Conservation (phyloP, 352 stramenopile species). For the Blastocystis sp. region DNA sequence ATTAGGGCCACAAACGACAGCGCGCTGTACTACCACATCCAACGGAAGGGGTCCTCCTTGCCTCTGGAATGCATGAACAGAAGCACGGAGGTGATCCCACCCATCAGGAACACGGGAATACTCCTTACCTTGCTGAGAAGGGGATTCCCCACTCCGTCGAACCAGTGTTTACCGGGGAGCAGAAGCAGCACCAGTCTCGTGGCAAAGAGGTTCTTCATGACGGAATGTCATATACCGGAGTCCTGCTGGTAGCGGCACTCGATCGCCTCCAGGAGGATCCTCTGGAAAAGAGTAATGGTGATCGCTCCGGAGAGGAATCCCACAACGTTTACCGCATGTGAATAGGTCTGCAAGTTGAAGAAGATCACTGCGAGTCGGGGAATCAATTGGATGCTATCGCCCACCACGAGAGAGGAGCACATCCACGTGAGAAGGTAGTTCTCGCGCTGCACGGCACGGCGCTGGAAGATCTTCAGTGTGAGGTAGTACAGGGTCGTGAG, state of each 20-base stretch:
- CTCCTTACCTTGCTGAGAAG: background rate
- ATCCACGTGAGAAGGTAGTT: background rate
- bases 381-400: constrained; percentile 24
- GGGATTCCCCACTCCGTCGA: background rate
- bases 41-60: constrained; percentile 1
- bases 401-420: background rate
- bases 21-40: constrained; percentile 1
- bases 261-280: constrained; percentile 17
- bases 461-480: background rate
- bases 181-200: background rate
- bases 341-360: background rate
- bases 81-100: background rate
- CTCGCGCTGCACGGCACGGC: background rate
- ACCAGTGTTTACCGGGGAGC: constrained; percentile 31
- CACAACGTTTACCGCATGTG: background rate
- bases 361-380: background rate
- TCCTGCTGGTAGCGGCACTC: background rate
- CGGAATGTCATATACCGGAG: background rate
- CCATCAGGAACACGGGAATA: constrained; percentile 14
- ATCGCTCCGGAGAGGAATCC: constrained; percentile 7
- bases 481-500: background rate
- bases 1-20: background rate
- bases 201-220: background rate
- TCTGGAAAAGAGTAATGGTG: constrained; percentile 7
- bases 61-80: background rate